phyloP scores from a whole-genome alignment of 371 early-diverging fungal genomes.

The Blakeslea trispora region DNA sequence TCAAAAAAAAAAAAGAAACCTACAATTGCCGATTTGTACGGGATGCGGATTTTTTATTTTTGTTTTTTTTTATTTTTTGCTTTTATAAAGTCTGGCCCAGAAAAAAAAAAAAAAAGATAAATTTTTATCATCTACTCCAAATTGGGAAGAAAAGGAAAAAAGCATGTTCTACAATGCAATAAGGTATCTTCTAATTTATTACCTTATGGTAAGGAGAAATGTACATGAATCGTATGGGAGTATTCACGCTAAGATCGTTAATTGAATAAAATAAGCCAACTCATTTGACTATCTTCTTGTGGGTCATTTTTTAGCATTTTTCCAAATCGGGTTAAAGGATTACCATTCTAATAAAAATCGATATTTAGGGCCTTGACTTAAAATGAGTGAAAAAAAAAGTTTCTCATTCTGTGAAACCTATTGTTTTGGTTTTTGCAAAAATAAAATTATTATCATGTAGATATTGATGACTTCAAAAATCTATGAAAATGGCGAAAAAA shows the following conservation, averaged over 20 bases:
- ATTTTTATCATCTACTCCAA: not conserved
- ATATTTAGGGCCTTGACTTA: not conserved
- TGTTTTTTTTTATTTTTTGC: not conserved
- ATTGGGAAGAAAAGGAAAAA: not conserved
- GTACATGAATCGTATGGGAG: too few species aligned
- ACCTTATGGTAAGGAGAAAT: not conserved
- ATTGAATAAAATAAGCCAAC: not conserved
- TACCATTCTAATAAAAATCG: not conserved
- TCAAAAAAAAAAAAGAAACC: slow-evolving; percentile 2
- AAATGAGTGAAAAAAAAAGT: not conserved
- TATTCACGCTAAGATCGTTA: not conserved
- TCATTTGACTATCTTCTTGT: not conserved
- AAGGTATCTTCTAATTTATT: not conserved
- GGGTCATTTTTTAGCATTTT: not conserved
- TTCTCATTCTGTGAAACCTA: not conserved
- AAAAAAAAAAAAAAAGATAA: not conserved
- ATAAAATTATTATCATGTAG: too few species aligned
- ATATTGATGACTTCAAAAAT: too few species aligned
- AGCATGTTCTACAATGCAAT: not conserved
- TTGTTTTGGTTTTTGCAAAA: too few species aligned
- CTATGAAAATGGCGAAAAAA: not conserved
- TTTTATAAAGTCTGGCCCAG: slow-evolving; percentile 2
- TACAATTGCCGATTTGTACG: slow-evolving; percentile 17
- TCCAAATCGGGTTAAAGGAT: not conserved
- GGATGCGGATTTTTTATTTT: slow-evolving; percentile 10